phyloP scores from a whole-genome alignment of 176 grass and related monocot genomes.

The Ensete glaucum region DNA sequence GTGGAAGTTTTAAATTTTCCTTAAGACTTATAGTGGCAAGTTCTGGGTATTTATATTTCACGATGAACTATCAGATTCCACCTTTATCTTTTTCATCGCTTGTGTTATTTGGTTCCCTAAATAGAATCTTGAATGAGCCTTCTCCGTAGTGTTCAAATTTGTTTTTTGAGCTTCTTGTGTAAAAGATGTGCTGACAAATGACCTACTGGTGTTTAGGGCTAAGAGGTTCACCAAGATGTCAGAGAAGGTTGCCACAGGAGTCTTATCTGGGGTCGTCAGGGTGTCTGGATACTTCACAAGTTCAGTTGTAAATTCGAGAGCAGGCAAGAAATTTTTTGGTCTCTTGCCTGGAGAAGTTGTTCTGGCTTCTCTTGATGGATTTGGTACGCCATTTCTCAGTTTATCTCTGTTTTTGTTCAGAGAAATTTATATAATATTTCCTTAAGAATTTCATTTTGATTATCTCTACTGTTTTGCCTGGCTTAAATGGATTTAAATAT shows the following conservation, averaged over 20 bases:
- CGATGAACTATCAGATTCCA: no score
- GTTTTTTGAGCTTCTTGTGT: background rate
- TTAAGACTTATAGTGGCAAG: no score
- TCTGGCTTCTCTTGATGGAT: slow-evolving; percentile 89
- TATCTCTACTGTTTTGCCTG: no score
- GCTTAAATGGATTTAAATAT: no score
- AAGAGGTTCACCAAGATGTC: slow-evolving; percentile 73
- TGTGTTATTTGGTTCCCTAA: no score
- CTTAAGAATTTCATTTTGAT: background rate
- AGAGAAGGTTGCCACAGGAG: slow-evolving; percentile 71
- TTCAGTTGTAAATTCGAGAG: slow-evolving; percentile 62
- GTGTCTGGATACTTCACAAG: slow-evolving; percentile 59
- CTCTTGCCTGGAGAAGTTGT: slow-evolving; percentile 65
- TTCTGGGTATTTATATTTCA: no score
- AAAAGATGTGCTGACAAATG: background rate
- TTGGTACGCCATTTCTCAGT: slow-evolving; percentile 36
- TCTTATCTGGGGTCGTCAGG: slow-evolving; percentile 64
- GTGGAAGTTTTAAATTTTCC: no score
- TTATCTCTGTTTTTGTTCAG: background rate
- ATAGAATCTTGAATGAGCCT: background rate
- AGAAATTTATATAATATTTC: background rate
- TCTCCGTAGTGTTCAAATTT: background rate
- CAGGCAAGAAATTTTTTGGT: slow-evolving; percentile 62
- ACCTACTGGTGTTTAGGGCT: slow-evolving; percentile 34
- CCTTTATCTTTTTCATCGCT: no score